Base-by-base conservation (phyloP, 345 rosid genomes). In the Cardamine chenopodiifolia region DNA sequence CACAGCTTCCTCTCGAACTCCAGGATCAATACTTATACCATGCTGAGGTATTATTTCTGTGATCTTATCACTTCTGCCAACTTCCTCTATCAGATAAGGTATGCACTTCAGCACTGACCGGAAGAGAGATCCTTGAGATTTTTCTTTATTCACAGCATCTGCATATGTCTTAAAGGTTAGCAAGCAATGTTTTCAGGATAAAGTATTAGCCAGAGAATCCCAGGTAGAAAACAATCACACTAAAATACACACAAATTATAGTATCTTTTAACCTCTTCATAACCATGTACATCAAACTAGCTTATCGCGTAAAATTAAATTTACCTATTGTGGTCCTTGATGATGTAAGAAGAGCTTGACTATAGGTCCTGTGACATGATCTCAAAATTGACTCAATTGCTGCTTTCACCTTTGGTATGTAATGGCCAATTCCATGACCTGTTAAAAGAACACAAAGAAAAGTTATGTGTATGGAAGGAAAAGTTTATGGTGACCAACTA, bases 1-100 rank as follows among this genome's bases (percentile, higher is more conserved):
- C 42, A 88, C 99, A 34, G 99, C 99, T 86, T 95, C 99, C 81
- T 92, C 99, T 53, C 99, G 99, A 39, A 95, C 99, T 54, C 97
- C 96, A 54, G 99, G 97, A 81, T 95, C 99, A 52, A 90, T 86
- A 80, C 97, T 92, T 84, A 95, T 90, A 66, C 99, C 99, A 80
- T 95, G 97, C 80, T 90, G 96, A 77, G 99, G 99, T 83, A 95
- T 95, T 77, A 95, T 90, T 83, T 95, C 99, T 17, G 97, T 85
- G 62, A 95, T 90, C 86, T 90, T 95, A 82, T 92, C 99, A 74
- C 83, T 90, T 84, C 99, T 89, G 50, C 99, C 93, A 82, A 92
- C 99, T 88, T 92, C 99, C 82, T 92, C 97, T 42, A 92, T 92
- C 79, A 95, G 84, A 73, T 86, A 90, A 23, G 99, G 99, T 82